A percentile compares a stretch with the other conserved stretches of the same genome.
Conservation (phyloP, 176 grass and related monocot species). For the Aegilops speltoides region DNA sequence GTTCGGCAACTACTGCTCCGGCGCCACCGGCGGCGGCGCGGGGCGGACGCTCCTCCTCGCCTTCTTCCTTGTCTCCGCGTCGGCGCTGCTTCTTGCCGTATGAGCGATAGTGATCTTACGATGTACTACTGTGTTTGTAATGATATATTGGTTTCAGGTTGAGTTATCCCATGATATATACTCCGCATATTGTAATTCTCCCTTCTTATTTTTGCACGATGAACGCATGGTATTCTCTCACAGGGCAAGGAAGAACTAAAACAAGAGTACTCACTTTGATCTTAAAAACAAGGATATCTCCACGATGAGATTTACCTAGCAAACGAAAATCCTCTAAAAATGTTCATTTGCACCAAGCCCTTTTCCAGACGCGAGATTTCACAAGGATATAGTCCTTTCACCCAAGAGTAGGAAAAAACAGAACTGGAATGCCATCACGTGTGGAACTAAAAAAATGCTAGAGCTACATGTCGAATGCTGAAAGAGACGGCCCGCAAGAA, state of each 20-base stretch:
- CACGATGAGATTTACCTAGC: background rate
- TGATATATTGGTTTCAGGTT: background rate
- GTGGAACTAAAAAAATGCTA: no score
- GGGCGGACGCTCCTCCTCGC: background rate
- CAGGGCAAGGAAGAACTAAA: background rate
- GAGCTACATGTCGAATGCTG: background rate
- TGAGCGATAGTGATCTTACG: background rate
- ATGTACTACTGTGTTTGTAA: background rate
- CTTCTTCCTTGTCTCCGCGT: background rate
- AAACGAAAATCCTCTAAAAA: background rate
- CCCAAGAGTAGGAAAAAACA: background rate
- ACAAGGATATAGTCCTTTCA: background rate
- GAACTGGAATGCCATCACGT: background rate
- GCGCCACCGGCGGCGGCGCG: background rate
- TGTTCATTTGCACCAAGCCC: background rate
- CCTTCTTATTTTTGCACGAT: background rate
- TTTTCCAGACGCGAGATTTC: background rate
- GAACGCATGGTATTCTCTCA: background rate
- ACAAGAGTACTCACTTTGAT: background rate
- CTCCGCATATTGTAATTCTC: no score
- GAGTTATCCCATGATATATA: background rate
- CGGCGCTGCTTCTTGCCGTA: background rate
- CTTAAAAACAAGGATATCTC: background rate
- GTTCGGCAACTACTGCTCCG: conserved; percentile 31
- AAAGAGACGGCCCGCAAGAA: background rate